phyloP scores from a whole-genome alignment of 169 alveolate genomes.

The Condylostoma magnum region DNA sequence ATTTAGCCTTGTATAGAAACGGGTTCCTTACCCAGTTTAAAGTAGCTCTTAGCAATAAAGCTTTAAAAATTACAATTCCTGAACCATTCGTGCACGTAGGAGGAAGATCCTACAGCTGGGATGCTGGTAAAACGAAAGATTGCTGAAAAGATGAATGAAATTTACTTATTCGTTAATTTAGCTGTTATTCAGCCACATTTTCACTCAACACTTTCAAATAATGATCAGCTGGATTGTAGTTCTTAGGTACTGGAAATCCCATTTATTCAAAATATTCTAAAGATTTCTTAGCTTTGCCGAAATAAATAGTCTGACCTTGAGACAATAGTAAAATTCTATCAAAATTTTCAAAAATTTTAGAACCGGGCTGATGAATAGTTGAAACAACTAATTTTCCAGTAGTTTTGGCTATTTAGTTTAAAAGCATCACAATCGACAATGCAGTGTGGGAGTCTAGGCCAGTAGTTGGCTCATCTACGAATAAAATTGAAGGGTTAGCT shows the following conservation, averaged over 20 bases:
- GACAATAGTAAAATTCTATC: slow-evolving; percentile 64
- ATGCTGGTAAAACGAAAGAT: too few relatives aligned
- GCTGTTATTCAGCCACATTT: too few relatives aligned
- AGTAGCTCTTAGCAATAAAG: too few relatives aligned
- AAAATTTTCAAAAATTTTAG: slow-evolving; percentile 66
- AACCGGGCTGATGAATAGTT: slow-evolving; percentile 80
- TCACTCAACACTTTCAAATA: too few relatives aligned
- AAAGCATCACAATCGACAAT: neutral
- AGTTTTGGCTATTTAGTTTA: neutral
- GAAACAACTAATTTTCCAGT: slow-evolving; percentile 66
- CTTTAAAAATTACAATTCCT: too few relatives aligned
- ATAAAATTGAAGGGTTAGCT: slow-evolving; percentile 62
- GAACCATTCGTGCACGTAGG: too few relatives aligned
- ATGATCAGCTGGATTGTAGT: neutral
- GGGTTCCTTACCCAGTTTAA: too few relatives aligned
- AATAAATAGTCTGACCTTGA: slow-evolving; percentile 64
- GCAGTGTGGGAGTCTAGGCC: slow-evolving; percentile 74
- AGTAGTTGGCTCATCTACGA: slow-evolving; percentile 85
- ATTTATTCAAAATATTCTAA: neutral
- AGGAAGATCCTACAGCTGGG: too few relatives aligned
- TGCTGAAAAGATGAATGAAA: too few relatives aligned
- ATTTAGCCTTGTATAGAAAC: too few relatives aligned
- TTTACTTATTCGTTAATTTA: too few relatives aligned
- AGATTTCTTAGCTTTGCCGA: slow-evolving; percentile 31
- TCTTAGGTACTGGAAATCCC: neutral